These are phyloP conservation scores for Candida ipomoeae DNA, from an alignment of 805 yeast genomes.

Conservation along the genomic window DNA sequence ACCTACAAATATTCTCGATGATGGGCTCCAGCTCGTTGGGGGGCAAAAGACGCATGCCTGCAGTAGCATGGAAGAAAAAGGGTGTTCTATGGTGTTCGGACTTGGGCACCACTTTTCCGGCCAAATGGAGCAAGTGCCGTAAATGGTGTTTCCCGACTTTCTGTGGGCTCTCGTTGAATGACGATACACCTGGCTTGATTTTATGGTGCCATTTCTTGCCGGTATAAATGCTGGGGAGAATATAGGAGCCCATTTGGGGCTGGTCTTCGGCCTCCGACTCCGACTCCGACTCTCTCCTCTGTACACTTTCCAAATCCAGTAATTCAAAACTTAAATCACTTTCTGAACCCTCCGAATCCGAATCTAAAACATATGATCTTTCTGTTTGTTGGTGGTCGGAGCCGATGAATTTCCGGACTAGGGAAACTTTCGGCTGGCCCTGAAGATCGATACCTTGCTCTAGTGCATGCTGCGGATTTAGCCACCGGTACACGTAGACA, in stretches of 20 bases:
- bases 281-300: background rate
- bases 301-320: too few species aligned
- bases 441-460: slow-evolving; percentile 18
- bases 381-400: background rate
- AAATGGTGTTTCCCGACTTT: slow-evolving; percentile 52
- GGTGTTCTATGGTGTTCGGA: slow-evolving; percentile 63
- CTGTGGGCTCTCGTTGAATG: slow-evolving; percentile 45
- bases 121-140: slow-evolving; percentile 43
- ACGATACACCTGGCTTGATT: slow-evolving; percentile 52
- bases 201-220: slow-evolving; percentile 47
- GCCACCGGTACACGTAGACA: slow-evolving; percentile 57
- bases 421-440: slow-evolving; percentile 2
- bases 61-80: slow-evolving; percentile 64
- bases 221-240: slow-evolving; percentile 29
- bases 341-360: too few species aligned
- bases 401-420: slow-evolving; percentile 7
- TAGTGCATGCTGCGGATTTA: slow-evolving; percentile 34
- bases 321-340: too few species aligned
- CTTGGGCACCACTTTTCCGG: slow-evolving; percentile 51
- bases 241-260: background rate
- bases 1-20: slow-evolving; percentile 46
- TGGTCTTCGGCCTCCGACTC: slow-evolving; percentile 6
- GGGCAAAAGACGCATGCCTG: slow-evolving; percentile 57
- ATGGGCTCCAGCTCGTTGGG: slow-evolving; percentile 49
- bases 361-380: too few species aligned